A percentile compares a stretch with the other conserved stretches of the same genome.
These are phyloP conservation scores for Macaranga tanarius DNA, from an alignment of 441 rosid genomes.

Conservation along the genomic window DNA sequence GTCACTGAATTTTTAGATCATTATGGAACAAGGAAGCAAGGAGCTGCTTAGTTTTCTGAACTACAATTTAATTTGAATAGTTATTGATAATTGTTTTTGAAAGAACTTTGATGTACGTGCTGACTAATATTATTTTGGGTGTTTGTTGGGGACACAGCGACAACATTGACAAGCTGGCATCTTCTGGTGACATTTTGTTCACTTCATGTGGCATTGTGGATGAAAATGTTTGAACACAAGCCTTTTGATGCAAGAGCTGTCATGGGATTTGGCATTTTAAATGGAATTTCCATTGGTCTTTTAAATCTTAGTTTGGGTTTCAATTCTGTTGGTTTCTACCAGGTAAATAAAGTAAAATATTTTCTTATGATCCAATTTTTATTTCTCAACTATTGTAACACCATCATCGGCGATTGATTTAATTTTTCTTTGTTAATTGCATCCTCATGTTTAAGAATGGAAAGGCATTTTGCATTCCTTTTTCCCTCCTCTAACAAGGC, in stretches of 20 bases:
- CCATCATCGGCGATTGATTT: background rate
- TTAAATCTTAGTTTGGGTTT: conserved; percentile 97
- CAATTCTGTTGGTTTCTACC: conserved; percentile 98
- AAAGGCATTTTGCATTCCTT: too few relatives aligned
- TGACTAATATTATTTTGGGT: too few relatives aligned
- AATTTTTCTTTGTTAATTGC: conserved; percentile 3
- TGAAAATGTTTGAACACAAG: conserved; percentile 97
- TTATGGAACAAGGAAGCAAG: background rate
- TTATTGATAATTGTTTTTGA: too few relatives aligned
- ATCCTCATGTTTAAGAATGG: too few relatives aligned
- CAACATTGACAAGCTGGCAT: conserved; percentile 99
- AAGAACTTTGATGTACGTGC: too few relatives aligned
- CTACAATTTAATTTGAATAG: background rate
- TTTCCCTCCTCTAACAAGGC: background rate
- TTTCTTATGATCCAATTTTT: too few relatives aligned
- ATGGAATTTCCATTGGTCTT: conserved; percentile 95
- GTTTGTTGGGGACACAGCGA: conserved; percentile 46
- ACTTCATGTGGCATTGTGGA: conserved; percentile 94
- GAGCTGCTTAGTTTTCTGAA: background rate
- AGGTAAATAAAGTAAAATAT: conserved; percentile 43
- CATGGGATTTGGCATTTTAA: conserved; percentile 97
- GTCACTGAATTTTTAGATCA: background rate
- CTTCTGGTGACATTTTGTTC: conserved; percentile 98
- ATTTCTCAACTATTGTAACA: too few relatives aligned
- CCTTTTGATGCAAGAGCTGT: conserved; percentile 99